phyloP scores from a whole-genome alignment of 2,329 filamentous ascomycete genomes.

The Calonectria fujianensis region DNA sequence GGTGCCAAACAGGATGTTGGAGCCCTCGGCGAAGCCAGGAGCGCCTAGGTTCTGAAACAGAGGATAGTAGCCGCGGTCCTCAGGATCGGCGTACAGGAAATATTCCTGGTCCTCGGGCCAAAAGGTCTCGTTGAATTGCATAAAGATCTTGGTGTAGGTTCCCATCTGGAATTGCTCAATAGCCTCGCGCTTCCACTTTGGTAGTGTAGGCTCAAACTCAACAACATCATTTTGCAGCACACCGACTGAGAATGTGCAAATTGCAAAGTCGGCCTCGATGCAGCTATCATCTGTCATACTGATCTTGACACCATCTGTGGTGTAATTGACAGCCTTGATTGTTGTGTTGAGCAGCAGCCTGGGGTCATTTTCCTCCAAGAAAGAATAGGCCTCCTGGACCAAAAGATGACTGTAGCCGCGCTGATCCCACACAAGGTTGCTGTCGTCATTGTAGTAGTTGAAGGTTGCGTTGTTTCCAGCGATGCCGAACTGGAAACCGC shows the following conservation, averaged over 20 bases:
- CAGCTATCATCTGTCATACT: constrained; percentile 73
- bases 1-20: constrained; percentile 80
- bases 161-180: constrained; percentile 81
- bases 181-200: constrained; percentile 77
- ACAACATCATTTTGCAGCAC: constrained; percentile 79
- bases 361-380: constrained; percentile 72
- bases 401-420: constrained; percentile 77
- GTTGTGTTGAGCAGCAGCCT: constrained; percentile 76
- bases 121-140: constrained; percentile 81
- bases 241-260: constrained; percentile 81
- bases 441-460: constrained; percentile 75
- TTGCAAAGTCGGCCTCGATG: constrained; percentile 76
- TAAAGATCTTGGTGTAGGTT: constrained; percentile 84
- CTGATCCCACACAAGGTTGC: constrained; percentile 77
- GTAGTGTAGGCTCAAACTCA: constrained; percentile 74
- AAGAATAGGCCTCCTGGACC: constrained; percentile 73
- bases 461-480: constrained; percentile 77
- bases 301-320: constrained; percentile 71
- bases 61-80: constrained; percentile 67
- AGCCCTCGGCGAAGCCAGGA: constrained; percentile 75
- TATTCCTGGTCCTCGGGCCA: constrained; percentile 71
- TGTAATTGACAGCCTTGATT: constrained; percentile 73
- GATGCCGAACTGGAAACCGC: constrained; percentile 72
- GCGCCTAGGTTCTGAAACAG: constrained; percentile 78
- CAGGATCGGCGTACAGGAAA: constrained; percentile 67